Percentiles rank a stretch among this genome's conserved stretches.
Evolutionary conservation across 768 basidiomycete genomes (phyloP).

Genomic region (Trametes villosa): DNA sequence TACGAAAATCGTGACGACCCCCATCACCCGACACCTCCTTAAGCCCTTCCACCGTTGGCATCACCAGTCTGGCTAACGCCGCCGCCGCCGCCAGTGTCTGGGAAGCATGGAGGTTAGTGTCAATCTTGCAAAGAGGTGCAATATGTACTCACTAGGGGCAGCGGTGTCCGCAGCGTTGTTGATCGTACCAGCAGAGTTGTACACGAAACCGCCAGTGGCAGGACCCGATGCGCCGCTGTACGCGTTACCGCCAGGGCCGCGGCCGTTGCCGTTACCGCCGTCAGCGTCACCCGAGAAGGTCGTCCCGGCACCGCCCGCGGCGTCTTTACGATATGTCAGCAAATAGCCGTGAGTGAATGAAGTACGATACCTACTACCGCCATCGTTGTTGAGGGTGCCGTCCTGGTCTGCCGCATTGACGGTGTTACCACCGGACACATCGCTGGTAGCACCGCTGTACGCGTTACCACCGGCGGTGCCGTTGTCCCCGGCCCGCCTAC

Average conservation of each 20-base stretch:
- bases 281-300: slow-evolving; percentile 27
- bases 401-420: slow-evolving; percentile 19
- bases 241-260: slow-evolving; percentile 32
- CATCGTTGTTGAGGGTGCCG: slow-evolving; percentile 16
- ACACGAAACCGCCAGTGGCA: slow-evolving; percentile 24
- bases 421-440: slow-evolving; percentile 24
- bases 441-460: slow-evolving; percentile 26
- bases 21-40: slow-evolving; percentile 7
- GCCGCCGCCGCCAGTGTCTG: slow-evolving; percentile 24
- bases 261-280: slow-evolving; percentile 28
- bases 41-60: slow-evolving; percentile 26
- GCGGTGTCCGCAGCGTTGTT: slow-evolving; percentile 24
- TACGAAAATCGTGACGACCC: too few relatives aligned
- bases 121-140: background rate
- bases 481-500: slow-evolving; percentile 23
- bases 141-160: slow-evolving; percentile 22
- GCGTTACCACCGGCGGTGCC: slow-evolving; percentile 30
- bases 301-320: slow-evolving; percentile 23
- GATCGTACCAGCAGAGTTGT: slow-evolving; percentile 23
- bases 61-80: slow-evolving; percentile 27
- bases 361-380: slow-evolving; percentile 24
- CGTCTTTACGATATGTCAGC: slow-evolving; percentile 3
- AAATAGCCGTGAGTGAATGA: too few relatives aligned
- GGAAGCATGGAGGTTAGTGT: too few relatives aligned
- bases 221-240: slow-evolving; percentile 28